Base-by-base conservation (phyloP, 1,284 basidiomycete genomes). In the Ganoderma meredithae region DNA sequence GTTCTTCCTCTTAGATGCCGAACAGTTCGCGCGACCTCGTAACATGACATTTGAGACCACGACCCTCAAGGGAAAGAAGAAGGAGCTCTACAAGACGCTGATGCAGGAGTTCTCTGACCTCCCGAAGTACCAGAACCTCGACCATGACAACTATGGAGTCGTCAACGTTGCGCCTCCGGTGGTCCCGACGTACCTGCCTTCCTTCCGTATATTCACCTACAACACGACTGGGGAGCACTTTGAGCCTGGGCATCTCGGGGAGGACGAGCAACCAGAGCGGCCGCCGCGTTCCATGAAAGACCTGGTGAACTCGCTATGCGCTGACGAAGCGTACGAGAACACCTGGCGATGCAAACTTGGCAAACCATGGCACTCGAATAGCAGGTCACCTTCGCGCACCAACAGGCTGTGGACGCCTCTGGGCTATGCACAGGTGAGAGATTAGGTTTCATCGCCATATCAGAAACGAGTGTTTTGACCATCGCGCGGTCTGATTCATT, bases 121-220 rank as follows among this genome's bases (percentile, higher is more conserved):
- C 41, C 87, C 88, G 40, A 86, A 86, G 73, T 79, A 81, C 25
- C 77, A 82, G 70, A 81, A 87, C 66, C 71, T 88, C 58, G 86
- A 91, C 76, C 75, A 89, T 76, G 90, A 89, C 75, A 85, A 92
- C 73, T 94, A 90, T 75, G 87, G 86, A 4, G 88, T 93, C 27
- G 86, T 95, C 71, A 95, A 94, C 76, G 91, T 95, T 40, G 86
- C 87, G 44, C 92, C 95, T 9, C 88, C 92, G 53, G 88, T 97
- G 39, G 92, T 97, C 65, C 96, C 96, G n/a, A 95, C 95, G 62
- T 97, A 94, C 79, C 81, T 94, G 58, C 95, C 96, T 1, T 87
- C 91, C 12, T 90, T 97, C 72, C 84, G 96, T 70, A 85, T 97
- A 3, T 97, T 90, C 83, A 87, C 88, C 73, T 95, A 95, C 83